Evolutionary conservation across 176 grass and related monocot genomes (phyloP).

Genomic region (Musa schizocarpa): DNA sequence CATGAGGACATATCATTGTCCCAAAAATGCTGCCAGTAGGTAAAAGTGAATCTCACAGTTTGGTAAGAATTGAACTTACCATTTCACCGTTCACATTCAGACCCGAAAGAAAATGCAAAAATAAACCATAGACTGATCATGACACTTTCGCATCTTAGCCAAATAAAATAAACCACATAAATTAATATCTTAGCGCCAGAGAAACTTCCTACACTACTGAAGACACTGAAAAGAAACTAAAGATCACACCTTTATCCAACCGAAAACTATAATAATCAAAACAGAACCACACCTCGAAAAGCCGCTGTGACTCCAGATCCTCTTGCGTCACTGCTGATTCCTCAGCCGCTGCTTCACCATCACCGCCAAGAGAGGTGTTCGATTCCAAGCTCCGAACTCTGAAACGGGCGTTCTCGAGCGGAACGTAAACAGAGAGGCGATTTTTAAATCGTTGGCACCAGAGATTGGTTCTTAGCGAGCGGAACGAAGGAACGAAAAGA

Average conservation of each 20-base stretch:
- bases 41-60: neutral
- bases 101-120: neutral
- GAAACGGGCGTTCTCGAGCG: neutral
- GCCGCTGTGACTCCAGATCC: neutral
- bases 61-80: neutral
- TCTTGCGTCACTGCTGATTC: neutral
- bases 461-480: neutral
- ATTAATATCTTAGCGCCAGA: no score
- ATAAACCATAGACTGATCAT: no score
- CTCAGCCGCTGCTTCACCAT: neutral
- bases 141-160: no score
- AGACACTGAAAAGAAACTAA: neutral
- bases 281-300: constrained; percentile 10
- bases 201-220: neutral
- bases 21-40: neutral
- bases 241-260: neutral
- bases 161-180: no score
- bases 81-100: neutral
- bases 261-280: neutral
- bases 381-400: neutral
- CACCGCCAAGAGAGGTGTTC: neutral
- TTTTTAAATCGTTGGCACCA: neutral
- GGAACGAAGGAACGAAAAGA: neutral
- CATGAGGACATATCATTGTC: neutral
- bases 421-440: neutral